Evolutionary conservation across 2,329 filamentous ascomycete genomes (phyloP).

Genomic region (Aureobasidium leucospermi): DNA sequence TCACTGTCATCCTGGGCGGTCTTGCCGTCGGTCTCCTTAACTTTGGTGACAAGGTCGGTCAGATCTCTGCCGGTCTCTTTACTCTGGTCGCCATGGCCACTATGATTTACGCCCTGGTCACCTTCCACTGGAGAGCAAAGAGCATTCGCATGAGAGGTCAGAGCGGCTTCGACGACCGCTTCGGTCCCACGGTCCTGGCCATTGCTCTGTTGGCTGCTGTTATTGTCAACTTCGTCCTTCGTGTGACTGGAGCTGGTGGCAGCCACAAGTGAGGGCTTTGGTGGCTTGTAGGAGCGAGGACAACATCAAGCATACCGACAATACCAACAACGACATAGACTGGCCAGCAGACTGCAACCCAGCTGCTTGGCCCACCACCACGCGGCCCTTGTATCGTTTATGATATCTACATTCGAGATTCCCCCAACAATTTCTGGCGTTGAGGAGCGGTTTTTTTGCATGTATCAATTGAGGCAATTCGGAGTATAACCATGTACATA

Average conservation of each 20-base stretch:
- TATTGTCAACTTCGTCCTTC: constrained; percentile 90
- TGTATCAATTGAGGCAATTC: background rate
- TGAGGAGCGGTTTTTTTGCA: background rate
- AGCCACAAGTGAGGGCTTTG: constrained; percentile 17
- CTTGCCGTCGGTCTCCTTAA: constrained; percentile 96
- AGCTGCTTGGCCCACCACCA: background rate
- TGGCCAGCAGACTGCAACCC: background rate
- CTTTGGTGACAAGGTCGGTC: constrained; percentile 90
- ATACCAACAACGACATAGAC: background rate
- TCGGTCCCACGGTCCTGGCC: constrained; percentile 85
- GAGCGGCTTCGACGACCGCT: constrained; percentile 92
- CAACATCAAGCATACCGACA: background rate
- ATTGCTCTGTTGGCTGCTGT: constrained; percentile 81
- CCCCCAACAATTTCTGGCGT: constrained; percentile 1
- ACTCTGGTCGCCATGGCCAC: constrained; percentile 89
- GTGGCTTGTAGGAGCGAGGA: background rate
- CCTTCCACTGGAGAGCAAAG: constrained; percentile 95
- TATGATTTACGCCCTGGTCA: constrained; percentile 90
- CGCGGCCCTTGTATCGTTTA: constrained; percentile 1
- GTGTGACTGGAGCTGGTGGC: constrained; percentile 43
- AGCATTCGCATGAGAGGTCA: constrained; percentile 87
- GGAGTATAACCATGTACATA: constrained; percentile 10
- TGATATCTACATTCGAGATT: constrained; percentile 1
- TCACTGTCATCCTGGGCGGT: constrained; percentile 95
- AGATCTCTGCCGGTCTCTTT: constrained; percentile 89